Conservation (phyloP, 2,329 filamentous ascomycete species). For the Paraconiothyrium brasiliense region DNA sequence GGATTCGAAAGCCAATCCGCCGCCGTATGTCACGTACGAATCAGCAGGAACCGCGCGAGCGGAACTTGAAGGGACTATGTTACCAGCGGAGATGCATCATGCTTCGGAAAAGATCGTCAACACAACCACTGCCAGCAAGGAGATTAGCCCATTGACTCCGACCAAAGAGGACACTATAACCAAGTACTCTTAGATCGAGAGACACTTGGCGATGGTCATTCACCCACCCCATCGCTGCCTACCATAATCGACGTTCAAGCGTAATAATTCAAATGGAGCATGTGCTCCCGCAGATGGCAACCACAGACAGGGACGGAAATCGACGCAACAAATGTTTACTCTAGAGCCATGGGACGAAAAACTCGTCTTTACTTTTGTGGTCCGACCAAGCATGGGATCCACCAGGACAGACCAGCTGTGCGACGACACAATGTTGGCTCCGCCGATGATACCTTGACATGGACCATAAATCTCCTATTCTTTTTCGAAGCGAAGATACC, state of each 20-base stretch:
- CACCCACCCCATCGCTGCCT: background rate
- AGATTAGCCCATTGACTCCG: background rate
- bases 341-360: background rate
- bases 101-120: background rate
- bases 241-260: background rate
- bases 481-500: background rate
- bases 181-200: background rate
- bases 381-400: background rate
- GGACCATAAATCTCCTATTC: background rate
- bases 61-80: slow-evolving; percentile 6
- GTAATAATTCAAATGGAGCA: background rate
- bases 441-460: background rate
- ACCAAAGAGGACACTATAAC: slow-evolving; percentile 3
- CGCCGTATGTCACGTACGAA: slow-evolving; percentile 9
- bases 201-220: background rate
- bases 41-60: slow-evolving; percentile 9
- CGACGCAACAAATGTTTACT: background rate
- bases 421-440: too few relatives aligned
- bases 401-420: background rate
- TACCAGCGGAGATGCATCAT: slow-evolving; percentile 10
- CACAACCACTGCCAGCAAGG: background rate
- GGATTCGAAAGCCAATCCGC: slow-evolving; percentile 8
- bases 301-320: background rate
- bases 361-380: background rate
- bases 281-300: background rate